These are phyloP conservation scores for Colletotrichum sp. DNA, from an alignment of 2,329 filamentous ascomycete genomes.

Conservation along the genomic window DNA sequence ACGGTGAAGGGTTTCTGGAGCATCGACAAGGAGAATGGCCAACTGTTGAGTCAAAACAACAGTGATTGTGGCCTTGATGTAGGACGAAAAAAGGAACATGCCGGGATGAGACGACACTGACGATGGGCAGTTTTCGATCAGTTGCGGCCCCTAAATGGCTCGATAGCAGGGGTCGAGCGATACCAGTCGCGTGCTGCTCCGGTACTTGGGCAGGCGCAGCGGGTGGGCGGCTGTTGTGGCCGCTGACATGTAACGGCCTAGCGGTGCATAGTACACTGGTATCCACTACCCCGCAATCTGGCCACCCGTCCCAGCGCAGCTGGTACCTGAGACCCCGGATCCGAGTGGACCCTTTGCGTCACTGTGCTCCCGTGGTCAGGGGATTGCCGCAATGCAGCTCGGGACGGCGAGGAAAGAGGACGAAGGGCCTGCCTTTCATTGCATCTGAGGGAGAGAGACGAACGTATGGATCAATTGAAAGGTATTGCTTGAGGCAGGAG, in stretches of 20 bases:
- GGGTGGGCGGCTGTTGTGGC: neutral
- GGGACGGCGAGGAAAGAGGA: neutral
- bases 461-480: neutral
- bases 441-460: neutral
- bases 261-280: constrained; percentile 15
- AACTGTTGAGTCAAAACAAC: constrained; percentile 4
- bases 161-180: constrained; percentile 6
- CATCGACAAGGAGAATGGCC: neutral
- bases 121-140: constrained; percentile 17
- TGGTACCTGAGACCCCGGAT: constrained; percentile 26
- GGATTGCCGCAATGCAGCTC: neutral
- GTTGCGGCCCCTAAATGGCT: constrained; percentile 15
- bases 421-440: neutral
- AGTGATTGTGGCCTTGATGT: neutral
- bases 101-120: constrained; percentile 10
- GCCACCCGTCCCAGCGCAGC: constrained; percentile 11
- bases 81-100: neutral
- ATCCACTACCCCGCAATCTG: constrained; percentile 25
- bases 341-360: constrained; percentile 22
- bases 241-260: constrained; percentile 11
- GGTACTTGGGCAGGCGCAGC: constrained; percentile 10
- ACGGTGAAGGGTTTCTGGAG: neutral
- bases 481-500: neutral
- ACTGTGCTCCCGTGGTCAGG: constrained; percentile 14
- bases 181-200: constrained; percentile 10